These are phyloP conservation scores for Boechera divaricarpa DNA, from an alignment of 345 rosid genomes.

Conservation along the genomic window DNA sequence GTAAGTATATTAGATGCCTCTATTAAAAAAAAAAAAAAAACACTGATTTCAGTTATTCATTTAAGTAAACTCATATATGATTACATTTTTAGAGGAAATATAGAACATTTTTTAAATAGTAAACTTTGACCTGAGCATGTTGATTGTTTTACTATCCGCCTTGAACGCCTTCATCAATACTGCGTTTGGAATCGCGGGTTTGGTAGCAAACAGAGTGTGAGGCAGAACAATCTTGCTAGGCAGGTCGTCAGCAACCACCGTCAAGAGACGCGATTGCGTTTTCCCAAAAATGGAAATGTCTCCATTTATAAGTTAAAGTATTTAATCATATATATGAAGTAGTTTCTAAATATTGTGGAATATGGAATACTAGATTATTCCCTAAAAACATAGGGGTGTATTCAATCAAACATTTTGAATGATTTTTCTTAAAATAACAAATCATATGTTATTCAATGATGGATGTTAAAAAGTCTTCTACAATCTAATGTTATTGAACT, in stretches of 20 bases:
- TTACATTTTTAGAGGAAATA: conserved; percentile 21
- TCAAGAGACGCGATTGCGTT: conserved; percentile 52
- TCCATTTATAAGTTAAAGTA: not conserved
- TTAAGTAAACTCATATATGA: conserved; percentile 1
- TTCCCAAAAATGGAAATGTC: conserved; percentile 45
- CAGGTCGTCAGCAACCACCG: conserved; percentile 70
- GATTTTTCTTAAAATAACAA: too few relatives aligned
- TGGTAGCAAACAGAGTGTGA: conserved; percentile 48
- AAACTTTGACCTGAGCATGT: conserved; percentile 62
- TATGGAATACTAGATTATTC: too few relatives aligned
- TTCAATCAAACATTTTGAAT: too few relatives aligned
- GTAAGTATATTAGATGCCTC: not conserved
- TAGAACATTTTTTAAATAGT: conserved; percentile 17
- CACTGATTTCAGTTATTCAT: conserved; percentile 24
- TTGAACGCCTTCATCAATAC: conserved; percentile 63
- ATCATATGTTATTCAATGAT: too few relatives aligned
- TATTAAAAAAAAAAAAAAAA: not conserved
- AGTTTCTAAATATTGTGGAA: not conserved
- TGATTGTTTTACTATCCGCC: conserved; percentile 47
- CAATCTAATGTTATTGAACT: too few relatives aligned
- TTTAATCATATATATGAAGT: not conserved
- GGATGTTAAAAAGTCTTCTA: too few relatives aligned
- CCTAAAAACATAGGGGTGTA: too few relatives aligned
- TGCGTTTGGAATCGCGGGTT: conserved; percentile 58
- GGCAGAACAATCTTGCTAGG: conserved; percentile 56